Evolutionary conservation across 495 filamentous ascomycete genomes (phyloP).

Genomic region (Ramalina peruviana): DNA sequence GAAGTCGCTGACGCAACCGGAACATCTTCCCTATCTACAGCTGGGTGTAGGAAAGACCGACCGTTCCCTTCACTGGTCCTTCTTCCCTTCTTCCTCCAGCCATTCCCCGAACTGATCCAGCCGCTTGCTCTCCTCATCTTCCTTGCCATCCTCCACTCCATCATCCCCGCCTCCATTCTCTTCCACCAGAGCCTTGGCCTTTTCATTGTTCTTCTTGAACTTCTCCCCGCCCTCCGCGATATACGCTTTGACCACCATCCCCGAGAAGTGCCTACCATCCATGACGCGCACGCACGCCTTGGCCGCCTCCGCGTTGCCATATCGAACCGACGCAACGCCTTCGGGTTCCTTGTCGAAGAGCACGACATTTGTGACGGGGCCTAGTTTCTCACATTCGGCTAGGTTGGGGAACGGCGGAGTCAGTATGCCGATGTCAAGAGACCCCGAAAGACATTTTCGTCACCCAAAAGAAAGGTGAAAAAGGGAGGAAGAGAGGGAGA

Average conservation of each 20-base stretch:
- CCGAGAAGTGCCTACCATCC: constrained; percentile 69
- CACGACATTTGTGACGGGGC: constrained; percentile 77
- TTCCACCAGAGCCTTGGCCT: constrained; percentile 29
- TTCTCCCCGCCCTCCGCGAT: constrained; percentile 61
- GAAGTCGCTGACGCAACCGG: too few species aligned
- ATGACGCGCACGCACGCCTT: constrained; percentile 59
- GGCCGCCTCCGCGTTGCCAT: constrained; percentile 54
- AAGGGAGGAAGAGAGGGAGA: too few species aligned
- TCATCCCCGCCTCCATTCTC: constrained; percentile 32
- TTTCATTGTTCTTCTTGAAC: constrained; percentile 53
- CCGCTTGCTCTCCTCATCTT: constrained; percentile 32
- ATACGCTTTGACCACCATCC: constrained; percentile 60
- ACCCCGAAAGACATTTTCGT: too few species aligned
- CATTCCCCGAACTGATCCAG: constrained; percentile 42
- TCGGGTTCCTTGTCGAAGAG: constrained; percentile 85
- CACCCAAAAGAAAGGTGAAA: too few species aligned
- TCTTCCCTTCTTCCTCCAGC: constrained; percentile 27
- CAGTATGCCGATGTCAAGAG: too few species aligned
- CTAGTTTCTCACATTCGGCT: constrained; percentile 77
- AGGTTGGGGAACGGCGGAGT: too few species aligned
- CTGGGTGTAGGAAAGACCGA: too few species aligned
- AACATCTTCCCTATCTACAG: neutral
- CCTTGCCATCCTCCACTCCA: constrained; percentile 33
- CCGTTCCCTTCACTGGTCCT: too few species aligned
- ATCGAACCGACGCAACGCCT: constrained; percentile 74